phyloP scores from a whole-genome alignment of 441 rosid genomes.

The Gossypium laxum region DNA sequence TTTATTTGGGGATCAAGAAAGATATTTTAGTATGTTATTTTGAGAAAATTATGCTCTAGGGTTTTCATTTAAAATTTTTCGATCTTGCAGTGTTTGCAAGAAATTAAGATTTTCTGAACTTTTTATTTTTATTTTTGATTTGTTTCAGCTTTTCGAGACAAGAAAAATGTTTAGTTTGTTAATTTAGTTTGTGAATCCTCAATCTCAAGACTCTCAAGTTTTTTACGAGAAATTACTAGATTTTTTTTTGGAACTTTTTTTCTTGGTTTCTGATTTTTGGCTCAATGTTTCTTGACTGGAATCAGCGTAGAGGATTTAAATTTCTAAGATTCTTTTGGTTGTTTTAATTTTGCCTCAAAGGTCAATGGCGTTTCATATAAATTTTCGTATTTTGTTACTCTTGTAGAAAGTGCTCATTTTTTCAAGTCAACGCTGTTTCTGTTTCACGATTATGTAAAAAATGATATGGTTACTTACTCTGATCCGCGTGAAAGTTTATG shows the following conservation, averaged over 20 bases:
- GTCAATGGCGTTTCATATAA: not conserved
- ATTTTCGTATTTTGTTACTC: not conserved
- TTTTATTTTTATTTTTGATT: not conserved
- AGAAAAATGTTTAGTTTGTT: not conserved
- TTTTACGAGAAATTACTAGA: not conserved
- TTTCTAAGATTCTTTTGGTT: not conserved
- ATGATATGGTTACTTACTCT: not conserved
- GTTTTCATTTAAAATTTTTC: not conserved
- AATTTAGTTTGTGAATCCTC: not conserved
- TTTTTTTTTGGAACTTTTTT: not conserved
- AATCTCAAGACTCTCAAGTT: not conserved
- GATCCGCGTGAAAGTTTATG: not conserved
- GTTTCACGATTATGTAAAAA: not conserved
- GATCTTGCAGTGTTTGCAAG: not conserved
- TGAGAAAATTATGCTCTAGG: not conserved
- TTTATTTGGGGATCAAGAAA: not conserved
- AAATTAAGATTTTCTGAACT: not conserved
- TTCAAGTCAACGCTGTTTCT: not conserved
- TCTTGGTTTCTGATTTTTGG: not conserved
- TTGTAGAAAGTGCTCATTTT: not conserved
- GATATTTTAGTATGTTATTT: not conserved
- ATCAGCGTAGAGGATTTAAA: not conserved
- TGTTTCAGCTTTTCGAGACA: not conserved
- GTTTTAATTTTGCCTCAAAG: not conserved
- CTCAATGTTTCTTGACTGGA: constrained; percentile 3